phyloP scores from a whole-genome alignment of 192 early-diverging fungal species.

The Coemansia sp. region DNA sequence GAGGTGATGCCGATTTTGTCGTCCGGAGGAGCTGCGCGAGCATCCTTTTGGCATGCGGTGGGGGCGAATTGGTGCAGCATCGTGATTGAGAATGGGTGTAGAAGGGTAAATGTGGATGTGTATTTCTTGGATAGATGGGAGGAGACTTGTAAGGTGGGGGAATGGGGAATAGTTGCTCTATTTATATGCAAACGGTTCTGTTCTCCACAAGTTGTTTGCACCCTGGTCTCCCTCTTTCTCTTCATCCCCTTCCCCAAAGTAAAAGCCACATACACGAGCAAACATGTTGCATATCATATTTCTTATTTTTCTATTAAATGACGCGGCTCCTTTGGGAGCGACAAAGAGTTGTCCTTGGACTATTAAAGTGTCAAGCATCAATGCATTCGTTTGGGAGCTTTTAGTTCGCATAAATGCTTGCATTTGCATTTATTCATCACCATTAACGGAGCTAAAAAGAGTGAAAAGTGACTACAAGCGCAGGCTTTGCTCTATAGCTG shows the following conservation, averaged over 20 bases:
- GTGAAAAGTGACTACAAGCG: not conserved
- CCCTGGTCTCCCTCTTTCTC: too few relatives aligned
- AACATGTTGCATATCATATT: not conserved
- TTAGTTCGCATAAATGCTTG: not conserved
- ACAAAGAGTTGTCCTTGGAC: not conserved
- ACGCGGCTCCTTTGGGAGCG: too few relatives aligned
- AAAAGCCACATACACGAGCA: not conserved
- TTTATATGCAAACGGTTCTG: not conserved
- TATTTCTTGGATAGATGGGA: not conserved
- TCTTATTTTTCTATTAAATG: too few relatives aligned
- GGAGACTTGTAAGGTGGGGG: too few relatives aligned
- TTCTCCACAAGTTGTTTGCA: not conserved
- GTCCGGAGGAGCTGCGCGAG: conserved; percentile 35
- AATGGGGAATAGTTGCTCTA: too few relatives aligned
- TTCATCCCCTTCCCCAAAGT: not conserved
- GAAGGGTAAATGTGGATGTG: not conserved
- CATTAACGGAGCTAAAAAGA: too few relatives aligned
- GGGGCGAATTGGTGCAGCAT: not conserved
- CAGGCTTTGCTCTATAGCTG: not conserved
- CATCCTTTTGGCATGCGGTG: not conserved
- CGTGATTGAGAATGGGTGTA: not conserved
- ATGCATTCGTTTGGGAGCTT: too few relatives aligned
- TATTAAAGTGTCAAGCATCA: not conserved
- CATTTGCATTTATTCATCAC: not conserved
- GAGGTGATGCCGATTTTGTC: conserved; percentile 25